Evolutionary conservation across 768 basidiomycete species (phyloP), one percentile per base, ranked within the genome.

Genomic region (Boletus patriciae): DNA sequence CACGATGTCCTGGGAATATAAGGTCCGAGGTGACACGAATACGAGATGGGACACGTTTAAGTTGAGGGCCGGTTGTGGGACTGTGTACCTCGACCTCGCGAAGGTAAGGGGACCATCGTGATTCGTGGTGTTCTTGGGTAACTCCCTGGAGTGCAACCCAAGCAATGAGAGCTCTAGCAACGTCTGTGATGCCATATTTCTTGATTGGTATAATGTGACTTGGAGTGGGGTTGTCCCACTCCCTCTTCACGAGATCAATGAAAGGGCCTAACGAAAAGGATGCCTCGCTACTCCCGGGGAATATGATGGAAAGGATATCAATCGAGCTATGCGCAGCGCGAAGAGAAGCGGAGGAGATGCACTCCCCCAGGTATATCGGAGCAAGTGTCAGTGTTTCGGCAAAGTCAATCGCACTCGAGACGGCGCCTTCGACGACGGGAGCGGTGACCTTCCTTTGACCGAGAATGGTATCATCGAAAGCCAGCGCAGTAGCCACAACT

Each of bases 131-230:
- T 62, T 90, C 84, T 64, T 86, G 83, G 1, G 92, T 94, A 42
- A 90, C 84, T 34, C 87, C 85, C 64, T 93, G 92, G 41, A 94
- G 73, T 1, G 88, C 83, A 6, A 86, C 86, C 89, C 90, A 93
- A 1, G 84, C 89, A 8, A 90, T 80, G 21, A 94, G 79, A 0
- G 88, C 90, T 54, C 82, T 78, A 19, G 83, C 83, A 15, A 90
- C 79, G 55, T 88, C 82, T 1, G 81, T 81, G 41, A 90, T 74
- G 9, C 86, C 82, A 61, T 83, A 88, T 42, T 79, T 79, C 57
- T 79, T 82, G 62, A 77, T 78, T 1, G 88, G 88, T 23, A 84
- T 76, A 21, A 76, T 75, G 13, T 80, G 78, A 27, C 80, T 80
- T 15, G 76, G 74, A 8, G 72, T 76, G 44, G 83, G 81, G 38